Conservation (phyloP, 306 rosid species). For the Dalbergia oliveri region DNA sequence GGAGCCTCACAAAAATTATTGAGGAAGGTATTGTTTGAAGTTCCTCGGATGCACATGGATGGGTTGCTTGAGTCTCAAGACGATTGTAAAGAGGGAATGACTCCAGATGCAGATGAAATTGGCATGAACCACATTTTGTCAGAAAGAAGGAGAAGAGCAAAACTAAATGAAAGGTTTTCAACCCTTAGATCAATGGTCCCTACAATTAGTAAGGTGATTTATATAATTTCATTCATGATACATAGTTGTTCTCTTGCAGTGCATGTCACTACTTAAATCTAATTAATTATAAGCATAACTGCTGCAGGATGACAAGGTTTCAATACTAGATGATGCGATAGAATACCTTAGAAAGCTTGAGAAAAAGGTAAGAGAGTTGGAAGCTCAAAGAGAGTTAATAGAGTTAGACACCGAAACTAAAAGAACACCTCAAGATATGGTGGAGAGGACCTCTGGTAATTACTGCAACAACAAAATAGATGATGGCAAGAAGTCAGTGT, state of each 20-base stretch:
- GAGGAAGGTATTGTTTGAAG: slow-evolving; percentile 78
- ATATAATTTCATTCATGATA: slow-evolving; percentile 19
- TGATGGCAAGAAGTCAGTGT: slow-evolving; percentile 56
- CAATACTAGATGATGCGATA: slow-evolving; percentile 81
- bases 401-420: slow-evolving; percentile 55
- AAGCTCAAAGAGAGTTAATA: slow-evolving; percentile 51
- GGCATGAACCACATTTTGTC: slow-evolving; percentile 70
- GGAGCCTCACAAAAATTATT: slow-evolving; percentile 63
- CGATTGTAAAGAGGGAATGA: slow-evolving; percentile 60
- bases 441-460: slow-evolving; percentile 70
- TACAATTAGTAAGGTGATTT: slow-evolving; percentile 70
- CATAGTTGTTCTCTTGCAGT: slow-evolving; percentile 1
- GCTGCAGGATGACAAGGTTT: slow-evolving; percentile 81
- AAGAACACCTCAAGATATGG: slow-evolving; percentile 60
- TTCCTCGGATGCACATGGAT: slow-evolving; percentile 73
- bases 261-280: slow-evolving; percentile 18
- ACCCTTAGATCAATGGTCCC: slow-evolving; percentile 77
- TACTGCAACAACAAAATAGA: slow-evolving; percentile 55
- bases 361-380: slow-evolving; percentile 70
- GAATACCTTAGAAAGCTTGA: slow-evolving; percentile 78
- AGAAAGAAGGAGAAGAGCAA: slow-evolving; percentile 79
- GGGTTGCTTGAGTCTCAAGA: slow-evolving; percentile 59
- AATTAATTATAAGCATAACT: slow-evolving; percentile 18
- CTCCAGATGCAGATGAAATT: slow-evolving; percentile 70
- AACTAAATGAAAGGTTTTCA: slow-evolving; percentile 75